Base-by-base conservation (phyloP, 768 basidiomycete species). In the Chalciporus sphaerocephalus region DNA sequence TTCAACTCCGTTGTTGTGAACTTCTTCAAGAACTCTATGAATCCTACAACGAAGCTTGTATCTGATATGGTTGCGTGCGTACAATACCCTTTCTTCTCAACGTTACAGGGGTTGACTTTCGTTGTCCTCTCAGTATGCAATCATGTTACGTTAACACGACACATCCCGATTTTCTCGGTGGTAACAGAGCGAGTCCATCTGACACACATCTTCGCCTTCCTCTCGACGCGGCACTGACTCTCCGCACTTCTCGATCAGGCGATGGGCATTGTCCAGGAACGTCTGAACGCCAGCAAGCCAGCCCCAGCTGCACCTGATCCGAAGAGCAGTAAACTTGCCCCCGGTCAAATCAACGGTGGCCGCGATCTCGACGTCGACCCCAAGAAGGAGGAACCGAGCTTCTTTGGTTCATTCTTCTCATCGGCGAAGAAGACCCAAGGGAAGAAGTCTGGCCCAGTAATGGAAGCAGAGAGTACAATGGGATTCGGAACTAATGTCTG, bases 111-210 rank as follows among this genome's bases (percentile, higher is more conserved):
- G 55, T 48, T 18, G 40, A 25, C 12, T 37, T 23, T 39, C 1
- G 6, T 23, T 15, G 30, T 43, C 39, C 43, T 42, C 17, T 32
- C 47, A 92, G 88, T 27, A 97, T 97, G 93, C 95, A 98, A 73
- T 92, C 94, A 28, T 95, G 92, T 65, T 99, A 98, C 64, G 87
- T 99, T 59, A 99, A 99, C 71, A 98, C 96, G 12, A 98, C 95
- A 1, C 96, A 99, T 64, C 96, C 96, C 1, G 96, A 99, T 69
- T 98, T 99, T 72, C 80, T 99, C 62, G 89, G 83, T 51, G 96
- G 96, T 18, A 95, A 99, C 71, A 93, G 87, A 71, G 87, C 76
- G 44, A 30, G 59, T 58, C 15, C 8, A 36, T 24, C 46, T 46
- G 6, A 35, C 33, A 7, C 18, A 18, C 11, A 35, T 38, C 17